Evolutionary conservation across 1,284 basidiomycete species (phyloP), one percentile per base, ranked within the genome.

Genomic region (Apiotrichum veenhuisii): DNA sequence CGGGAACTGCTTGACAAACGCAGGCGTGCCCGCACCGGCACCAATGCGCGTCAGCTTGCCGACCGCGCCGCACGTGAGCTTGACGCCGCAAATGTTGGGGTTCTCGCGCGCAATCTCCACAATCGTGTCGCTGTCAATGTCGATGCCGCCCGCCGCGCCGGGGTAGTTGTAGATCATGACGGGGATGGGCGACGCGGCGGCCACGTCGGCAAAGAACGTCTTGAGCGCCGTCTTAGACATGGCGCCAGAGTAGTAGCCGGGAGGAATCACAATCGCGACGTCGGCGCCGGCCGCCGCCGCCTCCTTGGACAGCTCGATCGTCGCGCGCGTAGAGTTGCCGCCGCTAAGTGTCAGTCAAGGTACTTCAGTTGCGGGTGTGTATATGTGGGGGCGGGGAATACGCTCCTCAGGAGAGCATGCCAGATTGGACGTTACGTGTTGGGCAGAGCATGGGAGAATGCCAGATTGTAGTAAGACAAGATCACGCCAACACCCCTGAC

Each of bases 111-210:
- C 89, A 51, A 95, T 83, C 64, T 91, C 87, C 20, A 82, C 82
- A 67, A 95, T 86, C 43, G 90, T 76, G 73, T 93, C 89, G 14
- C 89, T 91, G 76, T 92, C 88, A 61, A 94, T 75, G 77, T 94
- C 88, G 65, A 92, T 87, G 14, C 90, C 87, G 22, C 89, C 85
- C 62, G 86, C 83, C 2, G 89, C 89, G 41, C 85, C 88, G 66
- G 90, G 90, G 78, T 85, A 94, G 73, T 94, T 95, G 80, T 95
- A 95, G 57, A 93, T 83, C 71, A 95, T 86, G 57, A 94, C 84
- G 5, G 91, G 91, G 58, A 95, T 84, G 3, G 89, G 88, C 58
- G 86, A 88, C 65, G 84, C 86, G 65, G 84, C 80, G 18, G 88
- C 80, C 26, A 93, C 84, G 64, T 90, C 87, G 36, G 81, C 79